Conservation (phyloP, 805 yeast genomes). For the Maudiozyma bulderi region DNA sequence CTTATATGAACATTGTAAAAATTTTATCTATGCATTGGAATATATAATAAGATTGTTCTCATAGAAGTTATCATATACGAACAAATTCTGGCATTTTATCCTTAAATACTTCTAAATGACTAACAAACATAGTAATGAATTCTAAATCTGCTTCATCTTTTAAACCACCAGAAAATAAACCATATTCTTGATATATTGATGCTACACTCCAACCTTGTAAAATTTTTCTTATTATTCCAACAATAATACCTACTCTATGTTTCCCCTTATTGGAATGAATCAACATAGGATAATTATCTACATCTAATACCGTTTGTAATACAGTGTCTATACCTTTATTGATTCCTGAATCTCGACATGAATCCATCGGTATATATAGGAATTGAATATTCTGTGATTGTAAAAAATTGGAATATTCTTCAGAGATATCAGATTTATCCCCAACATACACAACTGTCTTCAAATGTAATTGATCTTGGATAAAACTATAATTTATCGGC, state of each 20-base stretch:
- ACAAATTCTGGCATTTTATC: slow-evolving; percentile 57
- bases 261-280: slow-evolving; percentile 96
- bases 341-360: slow-evolving; percentile 67
- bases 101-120: slow-evolving; percentile 41
- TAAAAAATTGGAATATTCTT: slow-evolving; percentile 65
- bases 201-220: slow-evolving; percentile 90
- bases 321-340: slow-evolving; percentile 49
- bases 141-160: slow-evolving; percentile 89
- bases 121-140: slow-evolving; percentile 76
- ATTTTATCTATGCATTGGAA: too few relatives aligned
- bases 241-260: slow-evolving; percentile 86
- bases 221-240: slow-evolving; percentile 79
- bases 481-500: slow-evolving; percentile 72
- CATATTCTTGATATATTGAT: slow-evolving; percentile 89
- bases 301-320: slow-evolving; percentile 46
- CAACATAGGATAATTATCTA: slow-evolving; percentile 73
- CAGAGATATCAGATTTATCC: slow-evolving; percentile 49
- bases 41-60: background rate
- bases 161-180: slow-evolving; percentile 76
- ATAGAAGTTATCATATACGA: slow-evolving; percentile 7
- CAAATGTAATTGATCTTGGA: slow-evolving; percentile 51
- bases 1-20: background rate
- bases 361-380: slow-evolving; percentile 53
- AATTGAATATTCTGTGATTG: slow-evolving; percentile 41
- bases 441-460: slow-evolving; percentile 77